These are phyloP conservation scores for Camelina hispida DNA, from an alignment of 345 rosid genomes.

Conservation along the genomic window DNA sequence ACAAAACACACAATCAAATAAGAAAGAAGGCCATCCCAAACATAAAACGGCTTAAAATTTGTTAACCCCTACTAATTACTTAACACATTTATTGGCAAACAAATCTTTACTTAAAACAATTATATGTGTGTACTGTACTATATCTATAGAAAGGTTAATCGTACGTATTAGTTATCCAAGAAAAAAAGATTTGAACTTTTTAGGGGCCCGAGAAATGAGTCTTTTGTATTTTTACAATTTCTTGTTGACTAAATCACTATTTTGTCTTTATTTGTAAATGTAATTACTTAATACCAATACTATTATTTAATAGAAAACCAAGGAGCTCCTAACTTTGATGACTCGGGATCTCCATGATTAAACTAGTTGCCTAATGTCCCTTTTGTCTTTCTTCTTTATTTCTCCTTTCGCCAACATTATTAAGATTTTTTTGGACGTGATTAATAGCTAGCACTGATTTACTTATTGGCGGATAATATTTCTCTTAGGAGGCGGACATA, in stretches of 20 bases:
- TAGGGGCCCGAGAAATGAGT: constrained; percentile 47
- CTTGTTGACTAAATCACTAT: constrained; percentile 43
- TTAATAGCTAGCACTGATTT: neutral
- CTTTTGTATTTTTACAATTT: constrained; percentile 40
- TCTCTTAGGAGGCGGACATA: constrained; percentile 1
- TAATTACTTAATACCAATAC: constrained; percentile 6
- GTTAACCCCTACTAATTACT: neutral
- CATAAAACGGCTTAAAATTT: neutral
- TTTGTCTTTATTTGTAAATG: constrained; percentile 40
- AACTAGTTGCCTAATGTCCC: constrained; percentile 36
- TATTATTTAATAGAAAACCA: neutral
- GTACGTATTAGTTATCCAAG: constrained; percentile 14
- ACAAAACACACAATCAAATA: neutral
- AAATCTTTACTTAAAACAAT: neutral
- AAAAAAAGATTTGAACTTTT: constrained; percentile 18
- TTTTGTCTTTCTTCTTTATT: constrained; percentile 32
- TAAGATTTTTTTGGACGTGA: neutral
- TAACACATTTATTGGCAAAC: too few relatives aligned
- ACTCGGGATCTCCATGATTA: constrained; percentile 46
- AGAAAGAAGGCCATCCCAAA: neutral
- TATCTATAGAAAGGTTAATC: neutral
- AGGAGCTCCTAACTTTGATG: constrained; percentile 42
- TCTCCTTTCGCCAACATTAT: neutral
- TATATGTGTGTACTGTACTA: neutral
- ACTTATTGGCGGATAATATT: constrained; percentile 15